Percentiles rank a stretch among this genome's conserved stretches.
Conservation (phyloP, 371 early-diverging fungal genomes). For the Cladochytrium tenue region DNA sequence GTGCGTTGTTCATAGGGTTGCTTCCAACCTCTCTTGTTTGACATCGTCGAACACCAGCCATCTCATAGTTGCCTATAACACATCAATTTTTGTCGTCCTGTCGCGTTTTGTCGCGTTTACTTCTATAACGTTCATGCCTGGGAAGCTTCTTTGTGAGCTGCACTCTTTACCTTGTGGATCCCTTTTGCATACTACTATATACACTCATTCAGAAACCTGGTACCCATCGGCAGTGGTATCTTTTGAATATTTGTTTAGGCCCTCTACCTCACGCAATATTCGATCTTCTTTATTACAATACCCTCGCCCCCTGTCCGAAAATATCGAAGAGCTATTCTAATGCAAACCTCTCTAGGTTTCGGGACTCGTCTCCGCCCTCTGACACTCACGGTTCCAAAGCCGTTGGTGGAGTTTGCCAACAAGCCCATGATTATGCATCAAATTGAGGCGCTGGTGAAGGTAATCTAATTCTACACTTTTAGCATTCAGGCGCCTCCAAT, state of each 20-base stretch:
- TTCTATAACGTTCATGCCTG: not conserved
- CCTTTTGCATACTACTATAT: no score
- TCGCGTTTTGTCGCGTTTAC: not conserved
- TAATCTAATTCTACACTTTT: conserved; percentile 35
- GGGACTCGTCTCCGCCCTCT: conserved; percentile 98
- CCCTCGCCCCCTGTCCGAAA: not conserved
- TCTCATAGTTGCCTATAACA: not conserved
- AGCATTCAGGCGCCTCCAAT: not conserved
- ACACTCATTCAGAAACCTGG: not conserved
- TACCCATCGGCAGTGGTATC: not conserved
- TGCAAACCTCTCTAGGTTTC: conserved; percentile 68
- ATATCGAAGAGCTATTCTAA: no score
- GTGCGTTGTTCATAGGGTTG: no score
- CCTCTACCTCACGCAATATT: not conserved
- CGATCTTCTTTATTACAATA: not conserved
- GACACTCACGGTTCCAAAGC: conserved; percentile 97
- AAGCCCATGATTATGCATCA: conserved; percentile 99
- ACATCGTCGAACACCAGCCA: not conserved
- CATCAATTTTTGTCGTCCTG: not conserved
- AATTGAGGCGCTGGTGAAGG: conserved; percentile 95
- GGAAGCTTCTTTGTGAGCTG: not conserved
- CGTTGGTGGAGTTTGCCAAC: conserved; percentile 98
- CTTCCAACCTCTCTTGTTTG: no score
- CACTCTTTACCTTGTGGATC: not conserved
- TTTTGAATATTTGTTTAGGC: not conserved